phyloP scores from a whole-genome alignment of 2,329 filamentous ascomycete species.

The Chaetomium globosum region DNA sequence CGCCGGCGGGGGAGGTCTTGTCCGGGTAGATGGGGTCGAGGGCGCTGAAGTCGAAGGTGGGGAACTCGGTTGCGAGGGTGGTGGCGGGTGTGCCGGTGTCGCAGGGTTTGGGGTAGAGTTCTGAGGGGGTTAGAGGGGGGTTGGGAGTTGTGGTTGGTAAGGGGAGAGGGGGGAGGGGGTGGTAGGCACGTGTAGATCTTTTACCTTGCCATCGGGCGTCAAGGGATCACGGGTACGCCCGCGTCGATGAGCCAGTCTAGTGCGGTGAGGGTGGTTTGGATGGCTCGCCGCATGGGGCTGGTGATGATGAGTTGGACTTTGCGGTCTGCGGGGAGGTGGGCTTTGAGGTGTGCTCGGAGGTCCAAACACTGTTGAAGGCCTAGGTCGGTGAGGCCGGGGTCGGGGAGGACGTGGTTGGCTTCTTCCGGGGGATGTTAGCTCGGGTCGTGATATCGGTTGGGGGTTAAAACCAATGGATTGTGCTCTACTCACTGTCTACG shows the following conservation, averaged over 20 bases:
- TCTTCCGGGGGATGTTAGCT: not conserved
- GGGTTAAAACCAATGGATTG: not conserved
- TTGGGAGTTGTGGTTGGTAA: no score
- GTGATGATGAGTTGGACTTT: constrained; percentile 59
- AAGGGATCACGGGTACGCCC: constrained; percentile 55
- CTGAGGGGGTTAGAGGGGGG: constrained; percentile 38
- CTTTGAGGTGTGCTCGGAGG: constrained; percentile 47
- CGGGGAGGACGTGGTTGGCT: constrained; percentile 48
- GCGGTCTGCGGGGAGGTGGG: constrained; percentile 46
- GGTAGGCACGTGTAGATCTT: not conserved
- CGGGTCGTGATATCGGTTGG: no score
- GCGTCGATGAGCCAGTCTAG: constrained; percentile 62
- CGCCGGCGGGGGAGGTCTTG: constrained; percentile 55
- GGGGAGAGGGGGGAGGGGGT: no score
- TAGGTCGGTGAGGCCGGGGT: constrained; percentile 53
- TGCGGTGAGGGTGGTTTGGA: constrained; percentile 62
- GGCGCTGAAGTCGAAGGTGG: constrained; percentile 56
- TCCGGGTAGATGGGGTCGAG: constrained; percentile 64
- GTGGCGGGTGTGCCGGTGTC: constrained; percentile 59
- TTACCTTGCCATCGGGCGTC: constrained; percentile 67
- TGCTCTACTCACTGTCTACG: constrained; percentile 47
- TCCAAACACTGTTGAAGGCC: constrained; percentile 52
- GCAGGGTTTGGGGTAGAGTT: constrained; percentile 60
- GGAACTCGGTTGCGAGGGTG: constrained; percentile 53
- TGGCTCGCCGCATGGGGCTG: constrained; percentile 65